A percentile compares a stretch with the other conserved stretches of the same genome.
Conservation (phyloP, 768 basidiomycete genomes). For the Chiua virens region DNA sequence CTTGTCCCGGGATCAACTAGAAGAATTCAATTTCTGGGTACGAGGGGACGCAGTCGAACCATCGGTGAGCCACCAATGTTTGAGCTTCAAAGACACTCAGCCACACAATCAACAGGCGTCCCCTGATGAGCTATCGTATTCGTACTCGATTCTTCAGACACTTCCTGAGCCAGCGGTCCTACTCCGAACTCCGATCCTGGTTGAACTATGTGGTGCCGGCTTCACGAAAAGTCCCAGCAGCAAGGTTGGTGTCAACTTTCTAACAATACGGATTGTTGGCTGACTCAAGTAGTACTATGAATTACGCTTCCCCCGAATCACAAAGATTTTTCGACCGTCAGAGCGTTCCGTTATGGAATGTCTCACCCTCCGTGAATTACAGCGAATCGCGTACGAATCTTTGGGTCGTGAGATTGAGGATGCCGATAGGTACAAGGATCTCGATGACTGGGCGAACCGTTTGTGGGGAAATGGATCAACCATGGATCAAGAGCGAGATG, state of each 20-base stretch:
- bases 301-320: constrained; percentile 78
- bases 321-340: constrained; percentile 58
- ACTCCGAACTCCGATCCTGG: constrained; percentile 61
- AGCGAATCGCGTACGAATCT: constrained; percentile 52
- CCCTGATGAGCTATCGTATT: constrained; percentile 47
- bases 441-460: constrained; percentile 44
- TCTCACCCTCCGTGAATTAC: constrained; percentile 47
- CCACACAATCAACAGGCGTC: constrained; percentile 1
- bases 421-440: constrained; percentile 42
- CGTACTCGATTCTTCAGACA: constrained; percentile 48
- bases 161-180: constrained; percentile 55
- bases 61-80: constrained; percentile 11
- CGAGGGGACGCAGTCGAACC: constrained; percentile 27
- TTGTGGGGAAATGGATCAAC: constrained; percentile 43
- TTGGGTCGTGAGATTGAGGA: constrained; percentile 49
- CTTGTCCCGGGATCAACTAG: constrained; percentile 61
- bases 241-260: constrained; percentile 41
- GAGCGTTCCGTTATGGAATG: constrained; percentile 70
- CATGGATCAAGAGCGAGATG: constrained; percentile 31
- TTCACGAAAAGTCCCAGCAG: constrained; percentile 68
- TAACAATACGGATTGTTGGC: background rate
- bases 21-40: constrained; percentile 69
- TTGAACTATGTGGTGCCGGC: constrained; percentile 78
- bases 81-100: background rate
- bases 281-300: constrained; percentile 63